These are phyloP conservation scores for Prunus mira DNA, from an alignment of 306 rosid species.

Conservation along the genomic window DNA sequence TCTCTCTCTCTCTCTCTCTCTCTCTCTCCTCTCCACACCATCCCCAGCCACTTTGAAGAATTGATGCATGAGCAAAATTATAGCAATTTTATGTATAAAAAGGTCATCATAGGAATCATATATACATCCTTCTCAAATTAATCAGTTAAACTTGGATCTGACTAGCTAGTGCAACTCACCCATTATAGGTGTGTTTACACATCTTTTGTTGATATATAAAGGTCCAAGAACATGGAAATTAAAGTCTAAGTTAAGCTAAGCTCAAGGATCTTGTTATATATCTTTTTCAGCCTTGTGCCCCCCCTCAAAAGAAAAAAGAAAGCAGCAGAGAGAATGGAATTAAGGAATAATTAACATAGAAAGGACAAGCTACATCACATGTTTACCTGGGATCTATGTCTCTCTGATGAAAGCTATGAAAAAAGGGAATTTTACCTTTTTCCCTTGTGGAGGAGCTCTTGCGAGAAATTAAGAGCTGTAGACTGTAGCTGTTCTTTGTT, in stretches of 20 bases:
- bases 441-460: conserved; percentile 34
- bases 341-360: neutral
- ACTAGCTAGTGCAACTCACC: neutral
- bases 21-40: conserved; percentile 14
- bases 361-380: neutral
- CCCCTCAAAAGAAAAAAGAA: conserved; percentile 29
- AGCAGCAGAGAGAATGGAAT: neutral
- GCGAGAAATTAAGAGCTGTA: conserved; percentile 22
- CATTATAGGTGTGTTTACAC: neutral
- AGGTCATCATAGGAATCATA: neutral
- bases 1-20: conserved; percentile 19
- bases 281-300: conserved; percentile 16
- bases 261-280: conserved; percentile 15
- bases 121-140: neutral
- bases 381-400: conserved; percentile 7
- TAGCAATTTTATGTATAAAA: neutral
- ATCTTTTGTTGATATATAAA: neutral
- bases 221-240: conserved; percentile 19
- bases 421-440: conserved; percentile 28
- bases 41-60: conserved; percentile 15
- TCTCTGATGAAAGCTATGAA: conserved; percentile 7
- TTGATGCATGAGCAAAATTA: conserved; percentile 32
- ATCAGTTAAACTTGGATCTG: neutral
- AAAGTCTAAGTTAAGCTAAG: conserved; percentile 24
- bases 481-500: conserved; percentile 29